Base-by-base conservation (phyloP, 805 yeast species). In the Saccharomycopsis sp. region DNA sequence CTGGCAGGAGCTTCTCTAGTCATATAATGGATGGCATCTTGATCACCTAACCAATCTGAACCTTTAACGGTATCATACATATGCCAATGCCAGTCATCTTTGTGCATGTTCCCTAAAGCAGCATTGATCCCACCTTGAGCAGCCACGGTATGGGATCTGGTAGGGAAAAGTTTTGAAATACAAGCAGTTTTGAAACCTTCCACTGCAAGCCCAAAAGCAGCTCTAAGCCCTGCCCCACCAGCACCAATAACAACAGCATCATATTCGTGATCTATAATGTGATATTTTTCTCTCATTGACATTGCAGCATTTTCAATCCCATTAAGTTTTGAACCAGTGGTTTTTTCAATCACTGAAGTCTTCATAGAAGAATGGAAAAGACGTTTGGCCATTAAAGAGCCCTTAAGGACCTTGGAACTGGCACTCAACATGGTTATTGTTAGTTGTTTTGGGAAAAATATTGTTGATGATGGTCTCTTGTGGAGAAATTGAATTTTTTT, bases 91-190 rank as follows among this genome's bases (percentile, higher is more conserved):
- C 98, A 89, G 69, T 88, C 88, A 64, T 89, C 98, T 52, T 75
- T 72, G 69, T 92, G 97, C 95, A 89, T 89, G 72, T 89, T 89
- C 53, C 97, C 98, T 51, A 89, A 72, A 23, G 98, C 98, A 51
- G 97, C 98, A 58, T 89, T 89, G 66, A 89, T 92, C 69, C 98
- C 98, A 67, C 98, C 98, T 67, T 89, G 98, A 38, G 98, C 98
- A 43, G 97, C 97, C 38, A 89, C 98, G 17, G 98, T 89, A 62
- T 89, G 98, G 15, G 96, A 88, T 67, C 98, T 82, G 23, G 98
- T 89, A 42, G 97, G 98, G 73, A 89, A 89, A 56, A 89, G 75
- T 67, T 89, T 89, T 51, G 96, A 80, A 53, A 89, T 76, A 76
- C 98, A 92, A 28, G 98, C 98, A 34, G 96, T 89, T 64, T 92